phyloP scores from a whole-genome alignment of 305 asterid species.

The Caryopteris hybrid region DNA sequence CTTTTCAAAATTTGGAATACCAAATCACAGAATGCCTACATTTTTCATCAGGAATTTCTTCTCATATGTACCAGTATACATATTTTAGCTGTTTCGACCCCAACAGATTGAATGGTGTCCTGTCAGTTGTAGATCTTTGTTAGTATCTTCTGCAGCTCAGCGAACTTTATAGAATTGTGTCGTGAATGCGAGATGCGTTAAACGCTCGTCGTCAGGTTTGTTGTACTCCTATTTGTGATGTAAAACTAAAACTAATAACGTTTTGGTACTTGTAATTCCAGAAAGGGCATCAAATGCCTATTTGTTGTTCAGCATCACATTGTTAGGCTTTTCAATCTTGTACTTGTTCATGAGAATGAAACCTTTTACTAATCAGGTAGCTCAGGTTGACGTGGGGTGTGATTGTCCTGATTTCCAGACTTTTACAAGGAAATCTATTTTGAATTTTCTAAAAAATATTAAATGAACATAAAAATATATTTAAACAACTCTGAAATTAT shows the following conservation, averaged over 20 bases:
- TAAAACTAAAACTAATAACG: constrained; percentile 23
- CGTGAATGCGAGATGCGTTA: neutral
- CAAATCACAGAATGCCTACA: constrained; percentile 11
- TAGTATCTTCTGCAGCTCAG: constrained; percentile 12
- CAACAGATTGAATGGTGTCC: neutral
- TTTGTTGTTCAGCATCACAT: neutral
- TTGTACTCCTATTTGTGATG: constrained; percentile 24
- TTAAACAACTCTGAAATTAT: no score
- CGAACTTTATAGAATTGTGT: constrained; percentile 18
- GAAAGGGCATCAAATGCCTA: neutral
- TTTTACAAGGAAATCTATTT: no score
- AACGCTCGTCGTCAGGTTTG: constrained; percentile 14
- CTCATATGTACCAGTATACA: constrained; percentile 18
- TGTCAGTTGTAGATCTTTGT: constrained; percentile 8
- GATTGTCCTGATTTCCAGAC: no score
- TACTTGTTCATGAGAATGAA: no score
- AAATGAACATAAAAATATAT: no score
- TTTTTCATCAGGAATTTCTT: constrained; percentile 14
- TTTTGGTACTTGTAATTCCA: constrained; percentile 10
- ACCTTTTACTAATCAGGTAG: no score
- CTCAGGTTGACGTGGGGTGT: no score
- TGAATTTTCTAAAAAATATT: no score
- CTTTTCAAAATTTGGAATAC: constrained; percentile 10
- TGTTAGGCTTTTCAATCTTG: neutral
- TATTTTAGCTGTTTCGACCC: constrained; percentile 23